phyloP scores from a whole-genome alignment of 768 basidiomycete species.

The Tulasnella sp. region DNA sequence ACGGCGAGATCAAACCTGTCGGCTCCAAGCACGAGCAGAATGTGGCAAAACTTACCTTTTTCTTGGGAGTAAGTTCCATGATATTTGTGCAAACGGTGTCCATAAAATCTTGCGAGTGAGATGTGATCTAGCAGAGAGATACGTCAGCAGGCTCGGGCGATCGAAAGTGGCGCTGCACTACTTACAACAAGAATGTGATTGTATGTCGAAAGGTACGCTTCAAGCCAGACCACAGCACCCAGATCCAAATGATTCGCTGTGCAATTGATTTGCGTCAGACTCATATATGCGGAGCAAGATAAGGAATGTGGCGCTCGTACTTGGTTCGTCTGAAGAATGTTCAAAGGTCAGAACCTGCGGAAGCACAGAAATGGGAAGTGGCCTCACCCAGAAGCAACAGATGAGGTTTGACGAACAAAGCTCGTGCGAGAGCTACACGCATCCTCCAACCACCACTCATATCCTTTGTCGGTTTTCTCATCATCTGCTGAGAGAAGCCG shows the following conservation, averaged over 20 bases:
- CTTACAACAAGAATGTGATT: constrained; percentile 85
- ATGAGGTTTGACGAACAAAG: constrained; percentile 95
- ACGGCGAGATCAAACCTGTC: background rate
- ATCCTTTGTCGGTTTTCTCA: constrained; percentile 94
- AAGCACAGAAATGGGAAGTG: constrained; percentile 22
- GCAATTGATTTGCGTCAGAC: constrained; percentile 31
- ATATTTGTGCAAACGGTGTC: constrained; percentile 95
- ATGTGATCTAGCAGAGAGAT: constrained; percentile 50
- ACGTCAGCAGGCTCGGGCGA: background rate
- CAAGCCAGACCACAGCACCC: constrained; percentile 97
- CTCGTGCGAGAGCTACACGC: constrained; percentile 94
- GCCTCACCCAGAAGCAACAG: constrained; percentile 84
- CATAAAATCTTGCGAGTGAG: constrained; percentile 99
- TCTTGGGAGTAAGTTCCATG: constrained; percentile 89
- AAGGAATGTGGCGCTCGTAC: background rate
- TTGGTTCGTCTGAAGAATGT: constrained; percentile 25
- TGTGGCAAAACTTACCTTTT: constrained; percentile 42
- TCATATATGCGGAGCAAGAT: background rate
- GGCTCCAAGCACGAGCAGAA: background rate
- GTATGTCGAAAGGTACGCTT: constrained; percentile 95
- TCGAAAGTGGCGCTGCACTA: background rate
- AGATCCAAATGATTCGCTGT: constrained; percentile 85
- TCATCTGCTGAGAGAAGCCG: constrained; percentile 84
- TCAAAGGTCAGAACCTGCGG: background rate
- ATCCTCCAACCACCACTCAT: constrained; percentile 99